A percentile compares a stretch with the other conserved stretches of the same genome.
Conservation (phyloP, 1,284 basidiomycete genomes). For the Xanthoconium separans region DNA sequence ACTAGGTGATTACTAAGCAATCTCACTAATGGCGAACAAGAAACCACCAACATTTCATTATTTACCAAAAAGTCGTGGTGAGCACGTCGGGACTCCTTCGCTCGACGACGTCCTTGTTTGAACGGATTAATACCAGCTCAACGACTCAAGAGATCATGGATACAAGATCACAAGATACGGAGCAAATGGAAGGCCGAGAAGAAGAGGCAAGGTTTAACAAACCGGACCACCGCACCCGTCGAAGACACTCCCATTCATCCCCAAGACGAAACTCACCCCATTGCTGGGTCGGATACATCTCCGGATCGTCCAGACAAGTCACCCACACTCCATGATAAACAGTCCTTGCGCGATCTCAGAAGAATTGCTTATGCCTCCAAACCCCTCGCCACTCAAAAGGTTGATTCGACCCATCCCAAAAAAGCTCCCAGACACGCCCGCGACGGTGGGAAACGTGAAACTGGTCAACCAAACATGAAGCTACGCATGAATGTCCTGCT, state of each 20-base stretch:
- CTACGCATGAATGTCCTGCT: conserved; percentile 76
- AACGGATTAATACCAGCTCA: conserved; percentile 47
- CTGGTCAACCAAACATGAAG: conserved; percentile 76
- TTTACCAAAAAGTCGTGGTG: conserved; percentile 62
- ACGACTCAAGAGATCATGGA: conserved; percentile 72
- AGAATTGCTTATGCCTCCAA: conserved; percentile 59
- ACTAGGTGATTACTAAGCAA: conserved; percentile 29
- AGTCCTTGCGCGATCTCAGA: conserved; percentile 55
- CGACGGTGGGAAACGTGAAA: conserved; percentile 27
- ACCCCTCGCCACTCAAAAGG: conserved; percentile 56
- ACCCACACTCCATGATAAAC: conserved; percentile 11
- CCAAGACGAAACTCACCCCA: background rate
- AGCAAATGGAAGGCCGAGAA: conserved; percentile 78
- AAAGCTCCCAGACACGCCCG: background rate
- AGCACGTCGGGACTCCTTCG: conserved; percentile 11
- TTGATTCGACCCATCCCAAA: conserved; percentile 40
- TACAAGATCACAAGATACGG: conserved; percentile 71
- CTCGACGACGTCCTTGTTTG: conserved; percentile 8
- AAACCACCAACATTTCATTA: conserved; percentile 71
- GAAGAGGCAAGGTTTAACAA: conserved; percentile 50
- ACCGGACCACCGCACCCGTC: background rate
- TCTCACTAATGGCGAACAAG: conserved; percentile 34
- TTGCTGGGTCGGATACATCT: background rate
- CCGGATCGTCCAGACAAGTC: background rate
- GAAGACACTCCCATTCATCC: conserved; percentile 9